These are phyloP conservation scores for Trichoderma asperelloides DNA, from an alignment of 495 filamentous ascomycete species.

Conservation along the genomic window DNA sequence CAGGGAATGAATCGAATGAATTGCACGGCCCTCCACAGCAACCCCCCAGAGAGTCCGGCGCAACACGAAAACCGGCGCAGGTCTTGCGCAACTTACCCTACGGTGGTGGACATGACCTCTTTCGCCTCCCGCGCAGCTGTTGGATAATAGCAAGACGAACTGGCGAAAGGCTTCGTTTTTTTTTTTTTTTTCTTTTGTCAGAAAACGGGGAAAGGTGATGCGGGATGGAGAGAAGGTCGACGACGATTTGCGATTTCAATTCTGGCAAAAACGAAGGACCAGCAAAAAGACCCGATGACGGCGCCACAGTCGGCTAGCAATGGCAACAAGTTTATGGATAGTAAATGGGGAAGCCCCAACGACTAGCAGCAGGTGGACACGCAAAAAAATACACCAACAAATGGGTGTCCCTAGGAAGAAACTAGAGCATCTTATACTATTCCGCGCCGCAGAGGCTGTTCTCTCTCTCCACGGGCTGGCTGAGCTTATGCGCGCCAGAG, in stretches of 20 bases:
- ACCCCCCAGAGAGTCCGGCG: neutral
- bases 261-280: neutral
- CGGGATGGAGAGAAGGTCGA: neutral
- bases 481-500: neutral
- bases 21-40: neutral
- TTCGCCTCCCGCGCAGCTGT: neutral
- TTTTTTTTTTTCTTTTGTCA: neutral
- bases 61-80: neutral
- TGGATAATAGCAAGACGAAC: neutral
- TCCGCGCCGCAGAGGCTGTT: no score
- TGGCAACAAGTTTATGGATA: neutral
- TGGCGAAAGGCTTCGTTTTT: neutral
- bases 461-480: no score
- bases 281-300: neutral
- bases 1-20: neutral
- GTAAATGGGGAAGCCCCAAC: neutral
- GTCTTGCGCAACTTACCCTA: conserved; percentile 22
- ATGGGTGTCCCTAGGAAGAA: no score
- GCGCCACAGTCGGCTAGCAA: neutral
- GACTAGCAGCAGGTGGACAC: neutral
- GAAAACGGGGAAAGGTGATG: neutral
- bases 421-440: no score
- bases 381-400: no score
- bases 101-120: conserved; percentile 36
- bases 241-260: neutral